Evolutionary conservation across 140 eudicot species (phyloP).

Genomic region (Oenanthe javanica): DNA sequence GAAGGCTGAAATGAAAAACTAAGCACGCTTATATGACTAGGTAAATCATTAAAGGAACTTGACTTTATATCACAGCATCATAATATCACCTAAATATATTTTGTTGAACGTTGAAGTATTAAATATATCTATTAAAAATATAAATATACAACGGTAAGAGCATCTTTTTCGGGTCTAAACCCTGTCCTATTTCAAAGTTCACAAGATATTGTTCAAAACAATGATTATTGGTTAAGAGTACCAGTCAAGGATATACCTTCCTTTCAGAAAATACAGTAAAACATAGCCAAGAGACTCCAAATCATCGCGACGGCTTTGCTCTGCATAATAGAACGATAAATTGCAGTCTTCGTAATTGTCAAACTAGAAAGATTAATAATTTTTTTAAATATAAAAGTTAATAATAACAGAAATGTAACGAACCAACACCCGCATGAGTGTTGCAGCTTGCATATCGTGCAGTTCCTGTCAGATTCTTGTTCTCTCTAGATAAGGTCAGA

Average conservation of each 20-base stretch:
- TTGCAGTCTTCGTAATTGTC: neutral
- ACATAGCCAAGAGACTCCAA: conserved; percentile 89
- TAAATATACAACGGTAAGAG: no score
- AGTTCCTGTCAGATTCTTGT: conserved; percentile 93
- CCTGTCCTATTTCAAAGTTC: neutral
- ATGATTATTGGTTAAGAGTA: neutral
- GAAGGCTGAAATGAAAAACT: neutral
- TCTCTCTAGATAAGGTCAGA: conserved; percentile 35
- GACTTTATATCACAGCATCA: neutral
- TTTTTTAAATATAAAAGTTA: neutral
- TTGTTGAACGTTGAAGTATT: neutral
- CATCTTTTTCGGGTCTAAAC: neutral
- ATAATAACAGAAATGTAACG: neutral
- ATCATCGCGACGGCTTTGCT: conserved; percentile 95
- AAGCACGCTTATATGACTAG: neutral
- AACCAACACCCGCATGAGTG: conserved; percentile 89
- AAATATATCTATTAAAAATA: neutral
- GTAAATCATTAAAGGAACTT: neutral
- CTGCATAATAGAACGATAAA: conserved; percentile 27
- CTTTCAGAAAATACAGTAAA: conserved; percentile 72
- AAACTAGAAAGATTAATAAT: neutral
- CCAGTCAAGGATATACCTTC: conserved; percentile 37
- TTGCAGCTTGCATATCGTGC: conserved; percentile 96
- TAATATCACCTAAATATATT: neutral
- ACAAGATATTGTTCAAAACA: neutral